A percentile compares a stretch with the other conserved stretches of the same genome.
Evolutionary conservation across 1,284 basidiomycete species (phyloP).

Genomic region (Trichosporon ovoides): DNA sequence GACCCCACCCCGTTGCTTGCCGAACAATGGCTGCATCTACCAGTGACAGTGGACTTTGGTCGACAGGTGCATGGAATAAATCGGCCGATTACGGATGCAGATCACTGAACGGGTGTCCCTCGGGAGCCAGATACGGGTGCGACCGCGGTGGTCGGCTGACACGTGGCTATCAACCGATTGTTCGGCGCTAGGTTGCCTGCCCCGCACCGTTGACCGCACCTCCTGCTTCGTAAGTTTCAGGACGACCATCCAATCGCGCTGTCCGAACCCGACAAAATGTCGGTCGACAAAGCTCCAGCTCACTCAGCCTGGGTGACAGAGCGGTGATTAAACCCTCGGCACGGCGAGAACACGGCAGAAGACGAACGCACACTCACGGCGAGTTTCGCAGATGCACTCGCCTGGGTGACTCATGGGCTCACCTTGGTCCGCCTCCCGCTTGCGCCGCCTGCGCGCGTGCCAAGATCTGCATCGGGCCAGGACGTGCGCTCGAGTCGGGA

Average conservation of each 20-base stretch:
- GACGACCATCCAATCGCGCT: too few species aligned
- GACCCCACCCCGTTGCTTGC: too few species aligned
- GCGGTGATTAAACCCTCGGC: constrained; percentile 3
- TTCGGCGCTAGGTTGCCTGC: too few species aligned
- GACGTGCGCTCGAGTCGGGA: not conserved
- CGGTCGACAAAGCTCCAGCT: not conserved
- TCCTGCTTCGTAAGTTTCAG: too few species aligned
- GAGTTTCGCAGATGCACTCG: not conserved
- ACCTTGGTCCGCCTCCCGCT: not conserved
- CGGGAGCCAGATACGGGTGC: too few species aligned
- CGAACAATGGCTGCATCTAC: too few species aligned
- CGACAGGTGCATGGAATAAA: not conserved
- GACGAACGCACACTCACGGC: not conserved
- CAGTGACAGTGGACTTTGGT: too few species aligned
- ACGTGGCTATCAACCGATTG: not conserved
- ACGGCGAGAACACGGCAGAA: not conserved
- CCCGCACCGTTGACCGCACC: too few species aligned
- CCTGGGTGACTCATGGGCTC: not conserved
- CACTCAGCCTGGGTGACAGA: not conserved
- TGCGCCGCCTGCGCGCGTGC: not conserved
- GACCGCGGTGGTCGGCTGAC: not conserved
- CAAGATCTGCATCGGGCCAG: constrained; percentile 1
- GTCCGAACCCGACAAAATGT: not conserved
- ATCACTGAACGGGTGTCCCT: not conserved
- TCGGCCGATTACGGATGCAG: not conserved